Evolutionary conservation across 352 stramenopile species (phyloP), one percentile per base, ranked within the genome.

Genomic region (Phytophthora foliorum): DNA sequence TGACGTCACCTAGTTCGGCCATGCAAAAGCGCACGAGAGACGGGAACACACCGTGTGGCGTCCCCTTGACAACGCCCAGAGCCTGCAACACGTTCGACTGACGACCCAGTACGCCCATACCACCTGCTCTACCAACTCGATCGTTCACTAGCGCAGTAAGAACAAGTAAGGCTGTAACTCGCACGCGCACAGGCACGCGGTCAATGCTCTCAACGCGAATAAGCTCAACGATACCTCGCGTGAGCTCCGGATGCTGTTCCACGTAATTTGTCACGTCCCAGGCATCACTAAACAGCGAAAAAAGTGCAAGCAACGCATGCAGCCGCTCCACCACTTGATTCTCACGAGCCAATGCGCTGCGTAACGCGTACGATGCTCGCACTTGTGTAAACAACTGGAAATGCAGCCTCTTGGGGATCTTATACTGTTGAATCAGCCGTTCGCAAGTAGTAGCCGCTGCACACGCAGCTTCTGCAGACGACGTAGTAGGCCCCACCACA

Each of bases 1-100:
- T 71, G 14, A 81, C 49, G 36, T 73, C 78, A 4, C 84, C 82
- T 5, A 97, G 57, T 54, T 94, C 86, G 25, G 85, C 75, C 70
- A 92, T 88, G 45, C 82, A 92, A 56, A 87, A 93, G 2, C 89
- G 88, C 51, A 95, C 86, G 11, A 97, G 78, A 1, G 89, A 90
- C 21, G 89, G 88, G 29, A 97, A 95, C 10, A 92, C 77, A 17
- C 89, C 89, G 41, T 94, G 88, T 0, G 89, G 86, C 0, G 84
- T 81, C 7, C 89, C 89, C 46, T 95, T 95, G 3, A 78, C 82
- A 62, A 97, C 83, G 8, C 89, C 89, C 24, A 97, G 75, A 16
- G 80, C 82, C 13, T 87, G 75, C 17, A 97, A 66, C 17, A 97
- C 85, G 39, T 91, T 90, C 3, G 89, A 94, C 39, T 95, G 89